Percentiles rank a stretch among this genome's conserved stretches.
phyloP scores from a whole-genome alignment of 2,329 filamentous ascomycete genomes.

The Colletotrichum orbiculare region DNA sequence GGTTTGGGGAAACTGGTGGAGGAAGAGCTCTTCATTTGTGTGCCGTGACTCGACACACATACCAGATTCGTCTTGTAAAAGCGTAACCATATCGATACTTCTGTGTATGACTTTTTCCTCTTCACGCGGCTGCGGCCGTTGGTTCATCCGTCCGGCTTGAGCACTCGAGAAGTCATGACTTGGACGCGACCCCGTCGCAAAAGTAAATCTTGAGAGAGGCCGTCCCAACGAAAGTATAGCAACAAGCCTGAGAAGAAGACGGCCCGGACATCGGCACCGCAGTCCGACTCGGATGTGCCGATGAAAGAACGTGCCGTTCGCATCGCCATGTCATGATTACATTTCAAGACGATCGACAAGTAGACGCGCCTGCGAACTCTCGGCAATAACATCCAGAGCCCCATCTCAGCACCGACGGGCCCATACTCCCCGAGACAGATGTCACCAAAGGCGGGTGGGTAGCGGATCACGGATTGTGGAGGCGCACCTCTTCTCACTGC shows the following conservation, averaged over 20 bases:
- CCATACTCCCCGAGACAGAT: conserved; percentile 14
- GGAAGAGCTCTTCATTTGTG: not conserved
- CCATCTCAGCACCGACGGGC: not conserved
- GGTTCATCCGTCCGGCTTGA: not conserved
- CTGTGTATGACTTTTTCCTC: conserved; percentile 11
- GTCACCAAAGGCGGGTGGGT: conserved; percentile 8
- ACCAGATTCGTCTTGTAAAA: conserved; percentile 18
- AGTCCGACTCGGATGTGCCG: conserved; percentile 13
- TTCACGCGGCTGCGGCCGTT: conserved; percentile 10
- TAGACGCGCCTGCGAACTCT: conserved; percentile 5
- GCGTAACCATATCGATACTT: conserved; percentile 14
- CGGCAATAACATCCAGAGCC: not conserved
- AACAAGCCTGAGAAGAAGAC: no score
- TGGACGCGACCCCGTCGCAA: not conserved
- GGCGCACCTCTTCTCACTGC: not conserved
- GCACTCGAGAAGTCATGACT: not conserved
- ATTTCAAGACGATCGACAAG: not conserved
- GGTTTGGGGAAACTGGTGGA: not conserved
- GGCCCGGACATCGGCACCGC: not conserved
- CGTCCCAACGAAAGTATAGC: no score
- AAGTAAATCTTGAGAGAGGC: not conserved
- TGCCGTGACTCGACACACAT: conserved; percentile 8
- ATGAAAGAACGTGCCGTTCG: not conserved
- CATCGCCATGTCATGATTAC: not conserved
- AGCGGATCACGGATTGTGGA: conserved; percentile 5